Evolutionary conservation across 139 green algal genomes (phyloP), one percentile per base, ranked within the genome.

Genomic region (Auxenochlorella pyrenoidosa): DNA sequence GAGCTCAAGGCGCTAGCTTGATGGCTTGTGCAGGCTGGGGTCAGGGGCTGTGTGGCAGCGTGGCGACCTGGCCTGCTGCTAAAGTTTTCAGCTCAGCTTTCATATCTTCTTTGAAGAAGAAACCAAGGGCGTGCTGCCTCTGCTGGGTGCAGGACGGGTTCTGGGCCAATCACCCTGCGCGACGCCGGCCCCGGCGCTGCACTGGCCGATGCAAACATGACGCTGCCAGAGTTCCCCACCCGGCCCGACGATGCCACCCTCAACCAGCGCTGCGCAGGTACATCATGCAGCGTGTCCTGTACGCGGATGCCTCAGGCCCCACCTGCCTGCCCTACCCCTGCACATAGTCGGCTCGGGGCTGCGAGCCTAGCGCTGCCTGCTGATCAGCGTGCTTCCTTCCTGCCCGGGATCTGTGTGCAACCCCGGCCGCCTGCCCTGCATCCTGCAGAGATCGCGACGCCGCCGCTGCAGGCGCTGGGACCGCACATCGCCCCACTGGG

Each of bases 391-490:
- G n/a, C n/a, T n/a, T n/a, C n/a, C n/a, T n/a, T n/a, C n/a, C n/a
- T n/a, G n/a, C n/a, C n/a, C n/a, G n/a, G n/a, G n/a, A n/a, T n/a
- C n/a, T n/a, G n/a, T n/a, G n/a, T n/a, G n/a, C n/a, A n/a, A n/a
- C 71, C 19, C 36, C 38, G 6, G 0, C 34, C 30, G 34, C 68
- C 13, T 15, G 68, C 34, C 10, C 26, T 19, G 47, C 47, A 54
- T 54, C 47, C 13, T 41, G 75, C 75, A 81, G 75, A 36, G 30
- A 47, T 81, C 3, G 75, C 75, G 30, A 10, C 43, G 43, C 43
- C 28, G 44, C 75, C 75, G 43, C 44, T 81, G 75, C 75, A 81
- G 75, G 75, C 43, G 43, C 43, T 81, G 12, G 75, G 75, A 0
- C 75, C 75, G 21, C 75, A 81, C 30, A 47, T 81, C 12, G 32